phyloP scores from a whole-genome alignment of 1,284 basidiomycete genomes.

The Fistulinella staudtii region DNA sequence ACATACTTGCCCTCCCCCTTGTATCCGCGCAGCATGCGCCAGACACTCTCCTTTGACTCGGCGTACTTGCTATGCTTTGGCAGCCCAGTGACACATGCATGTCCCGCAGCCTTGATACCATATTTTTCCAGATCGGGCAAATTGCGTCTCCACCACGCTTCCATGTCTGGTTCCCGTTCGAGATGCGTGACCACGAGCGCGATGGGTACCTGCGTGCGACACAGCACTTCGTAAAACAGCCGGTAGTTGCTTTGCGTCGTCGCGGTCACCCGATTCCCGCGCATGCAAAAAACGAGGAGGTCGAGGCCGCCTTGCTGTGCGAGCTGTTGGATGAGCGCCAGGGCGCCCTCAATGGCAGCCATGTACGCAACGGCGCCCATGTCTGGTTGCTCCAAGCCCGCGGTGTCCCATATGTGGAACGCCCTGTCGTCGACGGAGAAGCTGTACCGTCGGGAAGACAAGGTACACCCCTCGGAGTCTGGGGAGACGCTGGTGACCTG shows the following conservation, averaged over 20 bases:
- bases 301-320: conserved; percentile 28
- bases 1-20: conserved; percentile 12
- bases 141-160: conserved; percentile 31
- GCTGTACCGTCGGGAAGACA: conserved; percentile 26
- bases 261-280: conserved; percentile 31
- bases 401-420: conserved; percentile 34
- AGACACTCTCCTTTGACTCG: conserved; percentile 17
- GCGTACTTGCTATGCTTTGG: conserved; percentile 14
- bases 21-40: conserved; percentile 14
- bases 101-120: conserved; percentile 25
- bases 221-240: conserved; percentile 34
- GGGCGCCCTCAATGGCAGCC: conserved; percentile 31
- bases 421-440: conserved; percentile 14
- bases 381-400: conserved; percentile 36
- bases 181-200: conserved; percentile 35
- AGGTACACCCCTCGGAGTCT: conserved; percentile 14
- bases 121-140: conserved; percentile 14
- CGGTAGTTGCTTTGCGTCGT: conserved; percentile 34
- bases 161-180: conserved; percentile 32
- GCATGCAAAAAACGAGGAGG: conserved; percentile 37
- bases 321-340: conserved; percentile 32
- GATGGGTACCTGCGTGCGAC: conserved; percentile 31
- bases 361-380: conserved; percentile 22
- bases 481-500: conserved; percentile 16
- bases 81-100: conserved; percentile 37